Evolutionary conservation across 768 basidiomycete genomes (phyloP), one percentile per base, ranked within the genome.

Genomic region (Crucibulum laeve): DNA sequence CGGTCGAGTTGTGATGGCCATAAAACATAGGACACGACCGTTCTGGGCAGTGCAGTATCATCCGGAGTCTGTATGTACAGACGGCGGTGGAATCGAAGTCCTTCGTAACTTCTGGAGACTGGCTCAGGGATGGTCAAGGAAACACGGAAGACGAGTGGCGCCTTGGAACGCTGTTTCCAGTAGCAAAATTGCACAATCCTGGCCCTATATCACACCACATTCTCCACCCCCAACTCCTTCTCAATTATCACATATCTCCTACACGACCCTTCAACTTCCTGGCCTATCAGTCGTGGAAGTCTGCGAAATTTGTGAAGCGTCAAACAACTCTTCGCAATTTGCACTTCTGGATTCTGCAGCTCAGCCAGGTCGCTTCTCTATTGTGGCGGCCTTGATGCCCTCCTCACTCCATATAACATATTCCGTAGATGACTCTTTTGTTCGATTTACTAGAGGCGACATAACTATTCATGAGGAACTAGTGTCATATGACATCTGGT

Each of bases 1-100:
- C 47, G 84, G 83, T 4, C 69, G 53, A 34, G 80, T 89, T 17
- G 69, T 88, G 36, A 91, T 92, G 89, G 87, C 81, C 30, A 64
- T 76, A 21, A 75, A 72, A 49, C 90, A 92, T 57, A 68, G 50
- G 39, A 61, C 52, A 18, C 74, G 71, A 47, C 89, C 90, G 3
- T 87, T 89, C 54, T 91, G 86, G 84, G 88, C 85, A 3, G 90
- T 92, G 18, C 90, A 92, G 55, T 92, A 91, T 58, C 90, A 92
- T 57, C 90, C 90, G 4, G 90, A 91, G 57, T 91, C 89, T 3
- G 77, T 86, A 3, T 73, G 84, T 51, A 91, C 88, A 2, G 65
- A 69, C 33, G 77, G 74, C 2, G 85, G 84, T 4, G 88, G 88
- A 1, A 53, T 73, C n/a, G 73, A 82, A 44, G 77, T 89, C 13